These are phyloP conservation scores for Nematodospora anomalae DNA, from an alignment of 1,139 yeast genomes.

Conservation along the genomic window DNA sequence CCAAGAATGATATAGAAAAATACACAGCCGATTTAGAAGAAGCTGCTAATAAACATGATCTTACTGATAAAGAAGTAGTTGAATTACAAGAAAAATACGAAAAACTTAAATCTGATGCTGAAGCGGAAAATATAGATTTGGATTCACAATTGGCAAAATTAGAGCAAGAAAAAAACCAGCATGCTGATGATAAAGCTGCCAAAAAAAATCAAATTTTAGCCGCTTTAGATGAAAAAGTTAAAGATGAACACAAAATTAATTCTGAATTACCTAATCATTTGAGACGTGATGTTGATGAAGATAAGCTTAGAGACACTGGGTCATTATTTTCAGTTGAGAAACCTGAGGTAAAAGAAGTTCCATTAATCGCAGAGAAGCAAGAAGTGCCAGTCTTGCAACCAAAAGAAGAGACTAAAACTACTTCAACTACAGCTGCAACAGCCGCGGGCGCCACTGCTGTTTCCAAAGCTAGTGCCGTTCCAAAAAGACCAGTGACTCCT, in stretches of 20 bases:
- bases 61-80: conserved; percentile 33
- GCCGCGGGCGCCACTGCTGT: conserved; percentile 4
- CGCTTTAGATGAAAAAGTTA: conserved; percentile 35
- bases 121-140: conserved; percentile 27
- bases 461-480: conserved; percentile 5
- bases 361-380: conserved; percentile 15
- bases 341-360: conserved; percentile 20
- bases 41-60: conserved; percentile 31
- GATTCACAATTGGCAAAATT: conserved; percentile 35
- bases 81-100: conserved; percentile 28
- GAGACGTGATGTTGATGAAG: conserved; percentile 42
- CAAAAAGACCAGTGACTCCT: conserved; percentile 12
- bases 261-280: conserved; percentile 55
- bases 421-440: conserved; percentile 5
- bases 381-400: conserved; percentile 8
- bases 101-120: conserved; percentile 27
- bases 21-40: conserved; percentile 33
- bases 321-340: conserved; percentile 38
- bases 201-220: conserved; percentile 36
- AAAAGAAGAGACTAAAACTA: background rate
- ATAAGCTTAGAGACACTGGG: conserved; percentile 40
- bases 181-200: conserved; percentile 28
- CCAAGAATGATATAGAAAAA: conserved; percentile 40
- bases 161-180: conserved; percentile 29
- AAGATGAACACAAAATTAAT: conserved; percentile 47